phyloP scores from a whole-genome alignment of 768 basidiomycete genomes.

The Pleurotus tuoliensis region DNA sequence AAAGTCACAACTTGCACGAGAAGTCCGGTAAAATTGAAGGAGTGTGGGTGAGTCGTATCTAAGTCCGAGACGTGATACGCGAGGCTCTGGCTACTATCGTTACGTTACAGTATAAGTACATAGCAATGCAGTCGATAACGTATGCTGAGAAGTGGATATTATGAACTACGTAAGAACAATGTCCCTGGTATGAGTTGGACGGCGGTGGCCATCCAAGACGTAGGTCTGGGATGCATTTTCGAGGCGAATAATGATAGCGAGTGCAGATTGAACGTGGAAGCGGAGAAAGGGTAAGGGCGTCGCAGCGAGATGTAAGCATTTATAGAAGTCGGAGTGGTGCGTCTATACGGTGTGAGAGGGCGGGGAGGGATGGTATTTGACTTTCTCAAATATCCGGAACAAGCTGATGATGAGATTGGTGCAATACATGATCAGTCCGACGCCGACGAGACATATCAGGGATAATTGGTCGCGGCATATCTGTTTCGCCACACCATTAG shows the following conservation, averaged over 20 bases:
- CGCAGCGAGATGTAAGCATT: not conserved
- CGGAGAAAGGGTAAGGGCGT: not conserved
- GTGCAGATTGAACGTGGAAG: not conserved
- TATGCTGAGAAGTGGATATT: not conserved
- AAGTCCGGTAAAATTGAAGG: not conserved
- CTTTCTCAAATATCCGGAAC: conserved; percentile 86
- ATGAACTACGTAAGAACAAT: conserved; percentile 2
- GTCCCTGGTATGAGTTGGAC: conserved; percentile 6
- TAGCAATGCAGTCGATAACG: conserved; percentile 4
- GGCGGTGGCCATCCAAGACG: not conserved
- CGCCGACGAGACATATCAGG: conserved; percentile 72
- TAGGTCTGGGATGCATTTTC: not conserved
- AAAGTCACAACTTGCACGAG: not conserved
- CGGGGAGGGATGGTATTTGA: conserved; percentile 62
- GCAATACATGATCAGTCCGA: conserved; percentile 78
- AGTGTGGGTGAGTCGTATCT: not conserved
- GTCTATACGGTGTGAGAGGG: not conserved
- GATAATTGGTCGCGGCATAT: conserved; percentile 77
- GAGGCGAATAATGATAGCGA: conserved; percentile 3
- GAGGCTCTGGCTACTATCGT: not conserved
- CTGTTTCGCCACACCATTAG: conserved; percentile 45
- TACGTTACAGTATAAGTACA: conserved; percentile 1
- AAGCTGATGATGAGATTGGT: conserved; percentile 81
- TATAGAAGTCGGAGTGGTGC: too few relatives aligned
- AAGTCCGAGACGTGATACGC: not conserved